Evolutionary conservation across 768 basidiomycete species (phyloP), one percentile per base, ranked within the genome.

Genomic region (Candolleomyces aberdarensis): DNA sequence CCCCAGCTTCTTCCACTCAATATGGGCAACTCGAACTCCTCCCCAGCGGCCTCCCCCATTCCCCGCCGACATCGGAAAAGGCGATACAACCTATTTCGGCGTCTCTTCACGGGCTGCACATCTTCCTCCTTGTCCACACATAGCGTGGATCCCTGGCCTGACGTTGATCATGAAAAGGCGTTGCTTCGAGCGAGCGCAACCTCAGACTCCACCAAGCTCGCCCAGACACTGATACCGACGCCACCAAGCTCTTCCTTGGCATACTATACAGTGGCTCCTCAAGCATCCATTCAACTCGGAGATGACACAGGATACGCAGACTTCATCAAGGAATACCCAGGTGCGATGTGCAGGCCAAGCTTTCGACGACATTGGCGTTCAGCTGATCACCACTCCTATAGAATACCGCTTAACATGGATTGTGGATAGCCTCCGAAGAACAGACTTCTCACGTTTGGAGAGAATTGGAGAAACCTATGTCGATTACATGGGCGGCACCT

Each of bases 401-500:
- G 86, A 88, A 71, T 91, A 89, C 64, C 79, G 80, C 52, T 76
- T 76, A 15, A 90, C 89, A 7, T 88, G 87, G 85, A 86, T 86
- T 59, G 69, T 91, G 58, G 89, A 91, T 66, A 79, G 83, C 0
- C 79, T 91, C 15, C 83, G 88, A 52, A 77, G 80, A 63, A 85
- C 80, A 0, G 88, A 91, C 70, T 89, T 83, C 64, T 61, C 76
- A 5, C 75, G 88, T 56, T 76, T 89, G 47, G 83, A 86, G 62
- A 80, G 79, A 13, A 74, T 76, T 9, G 84, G 84, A 6, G 89
- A 92, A 75, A 88, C 86, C 9, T 93, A 93, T 61, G 87, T 92
- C 62, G 92, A 94, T 67, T 93, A 89, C 64, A 93, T 93, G 89
- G 92, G 92, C 32, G 91, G 89, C 22, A 83, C 89, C 0, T 76